Evolutionary conservation across 176 grass and related monocot species (phyloP), one percentile per base, ranked within the genome.

Genomic region (Urochloa ruziziensis): DNA sequence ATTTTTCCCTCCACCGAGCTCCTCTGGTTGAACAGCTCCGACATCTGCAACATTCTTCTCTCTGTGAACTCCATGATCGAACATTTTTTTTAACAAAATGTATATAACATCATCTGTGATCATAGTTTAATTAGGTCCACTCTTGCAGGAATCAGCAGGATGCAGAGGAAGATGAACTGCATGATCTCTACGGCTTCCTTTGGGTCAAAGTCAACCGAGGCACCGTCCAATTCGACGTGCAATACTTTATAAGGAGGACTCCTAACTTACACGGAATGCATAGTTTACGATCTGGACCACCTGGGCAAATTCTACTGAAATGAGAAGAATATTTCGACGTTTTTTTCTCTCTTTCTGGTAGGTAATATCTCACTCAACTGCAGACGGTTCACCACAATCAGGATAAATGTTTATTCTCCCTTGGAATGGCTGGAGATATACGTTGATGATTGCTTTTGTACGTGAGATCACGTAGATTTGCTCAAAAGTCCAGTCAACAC

Each of bases 21-120:
- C 69, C 88, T 75, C 70, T 89, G 93, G 80, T 96, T 99, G 85
- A 99, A 96, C 62, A 99, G 46, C 77, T 99, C 96, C 53, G 96
- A 90, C 96, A 99, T 99, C 96, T 99, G 89, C 80, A 39, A 7
- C 3, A 19, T 19, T 21, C 1, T 10, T 10, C 16, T 17, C 10
- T 24, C 19, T 33, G 14, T 37, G 4, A 64, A 66, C 35, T 67
- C 19, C 64, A 6, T n/a, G 65, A n/a, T n/a, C n/a, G n/a, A 39
- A 11, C 19, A 67, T 40, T 67, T 39, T n/a, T 40, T 11, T n/a
- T n/a, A 12, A 23, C 6, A 23, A 6, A 16, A 29, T 10, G n/a
- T n/a, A 57, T 54, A 21, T 10, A 14, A 35, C 23, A 14, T 75
- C 11, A 27, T 49, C 5, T 65, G 34, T 6, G 13, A 48, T 64